Conservation (phyloP, 108 stramenopile genomes). For the Epipyxis sp. region DNA sequence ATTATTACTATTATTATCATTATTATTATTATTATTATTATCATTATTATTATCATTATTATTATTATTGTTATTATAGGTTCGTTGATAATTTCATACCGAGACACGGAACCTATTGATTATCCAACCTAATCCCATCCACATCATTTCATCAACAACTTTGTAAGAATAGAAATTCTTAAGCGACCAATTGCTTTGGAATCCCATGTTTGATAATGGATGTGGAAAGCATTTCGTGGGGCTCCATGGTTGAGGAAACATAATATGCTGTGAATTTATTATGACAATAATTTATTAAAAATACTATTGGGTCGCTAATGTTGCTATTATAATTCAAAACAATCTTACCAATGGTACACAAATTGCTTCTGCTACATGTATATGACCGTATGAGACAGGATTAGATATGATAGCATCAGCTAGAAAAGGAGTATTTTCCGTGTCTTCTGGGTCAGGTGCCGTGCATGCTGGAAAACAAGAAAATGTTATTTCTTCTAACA, state of each 20-base stretch:
- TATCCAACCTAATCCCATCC: slow-evolving; percentile 29
- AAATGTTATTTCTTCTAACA: slow-evolving; percentile 55
- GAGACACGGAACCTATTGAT: slow-evolving; percentile 40
- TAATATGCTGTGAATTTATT: neutral
- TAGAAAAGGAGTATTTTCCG: no score
- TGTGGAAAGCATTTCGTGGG: slow-evolving; percentile 72
- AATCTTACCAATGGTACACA: slow-evolving; percentile 72
- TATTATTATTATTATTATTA: no score
- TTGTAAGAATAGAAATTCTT: slow-evolving; percentile 39
- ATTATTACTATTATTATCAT: no score
- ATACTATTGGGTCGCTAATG: no score
- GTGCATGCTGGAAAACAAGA: slow-evolving; percentile 60
- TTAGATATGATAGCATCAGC: slow-evolving; percentile 76
- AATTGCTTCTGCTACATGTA: slow-evolving; percentile 73
- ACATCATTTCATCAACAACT: slow-evolving; percentile 35
- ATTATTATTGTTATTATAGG: no score
- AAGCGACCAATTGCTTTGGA: slow-evolving; percentile 40
- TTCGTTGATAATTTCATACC: slow-evolving; percentile 54
- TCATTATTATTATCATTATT: no score
- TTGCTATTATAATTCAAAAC: slow-evolving; percentile 55
- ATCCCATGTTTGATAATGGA: slow-evolving; percentile 63
- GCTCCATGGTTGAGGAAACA: slow-evolving; percentile 58
- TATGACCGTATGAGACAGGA: slow-evolving; percentile 68
- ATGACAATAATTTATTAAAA: no score
- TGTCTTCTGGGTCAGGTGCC: slow-evolving; percentile 67